Percentiles rank a stretch among this genome's conserved stretches.
Conservation (phyloP, 2,329 filamentous ascomycete genomes). For the Teratosphaeria nubilosa region DNA sequence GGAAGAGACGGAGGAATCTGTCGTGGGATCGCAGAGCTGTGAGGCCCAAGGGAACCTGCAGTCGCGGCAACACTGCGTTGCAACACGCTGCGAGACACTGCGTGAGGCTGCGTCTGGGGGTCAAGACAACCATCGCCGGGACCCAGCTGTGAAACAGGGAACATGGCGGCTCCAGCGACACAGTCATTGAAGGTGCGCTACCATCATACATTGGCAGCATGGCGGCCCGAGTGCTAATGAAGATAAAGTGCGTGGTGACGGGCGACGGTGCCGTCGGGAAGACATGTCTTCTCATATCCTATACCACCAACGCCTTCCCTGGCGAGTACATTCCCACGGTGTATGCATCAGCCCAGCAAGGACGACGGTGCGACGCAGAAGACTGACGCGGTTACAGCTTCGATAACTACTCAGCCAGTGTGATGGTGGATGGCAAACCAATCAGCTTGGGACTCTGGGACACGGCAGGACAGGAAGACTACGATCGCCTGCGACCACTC, state of each 20-base stretch:
- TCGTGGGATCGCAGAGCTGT: neutral
- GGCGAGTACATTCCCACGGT: slow-evolving; percentile 99
- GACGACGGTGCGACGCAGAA: slow-evolving; percentile 7
- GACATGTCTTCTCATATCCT: slow-evolving; percentile 98
- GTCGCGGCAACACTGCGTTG: neutral
- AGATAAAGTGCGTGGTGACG: slow-evolving; percentile 73
- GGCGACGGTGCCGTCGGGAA: slow-evolving; percentile 99
- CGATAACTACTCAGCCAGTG: slow-evolving; percentile 97
- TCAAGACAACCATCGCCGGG: neutral
- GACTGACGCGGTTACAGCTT: slow-evolving; percentile 49
- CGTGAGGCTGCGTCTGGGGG: neutral
- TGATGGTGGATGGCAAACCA: slow-evolving; percentile 97
- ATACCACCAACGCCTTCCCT: slow-evolving; percentile 99
- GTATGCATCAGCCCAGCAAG: slow-evolving; percentile 40
- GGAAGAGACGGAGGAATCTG: neutral
- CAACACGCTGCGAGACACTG: neutral
- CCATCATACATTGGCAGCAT: neutral
- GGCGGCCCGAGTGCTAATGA: slow-evolving; percentile 2
- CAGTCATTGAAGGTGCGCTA: slow-evolving; percentile 75
- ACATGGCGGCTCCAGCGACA: slow-evolving; percentile 69
- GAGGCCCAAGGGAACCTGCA: neutral
- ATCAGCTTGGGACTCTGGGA: slow-evolving; percentile 97
- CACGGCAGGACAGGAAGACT: slow-evolving; percentile 97
- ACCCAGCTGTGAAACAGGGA: neutral
- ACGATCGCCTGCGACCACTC: slow-evolving; percentile 85